Evolutionary conservation across 202 grass and related monocot genomes (phyloP).

Genomic region (Tripidium arundinaceum): DNA sequence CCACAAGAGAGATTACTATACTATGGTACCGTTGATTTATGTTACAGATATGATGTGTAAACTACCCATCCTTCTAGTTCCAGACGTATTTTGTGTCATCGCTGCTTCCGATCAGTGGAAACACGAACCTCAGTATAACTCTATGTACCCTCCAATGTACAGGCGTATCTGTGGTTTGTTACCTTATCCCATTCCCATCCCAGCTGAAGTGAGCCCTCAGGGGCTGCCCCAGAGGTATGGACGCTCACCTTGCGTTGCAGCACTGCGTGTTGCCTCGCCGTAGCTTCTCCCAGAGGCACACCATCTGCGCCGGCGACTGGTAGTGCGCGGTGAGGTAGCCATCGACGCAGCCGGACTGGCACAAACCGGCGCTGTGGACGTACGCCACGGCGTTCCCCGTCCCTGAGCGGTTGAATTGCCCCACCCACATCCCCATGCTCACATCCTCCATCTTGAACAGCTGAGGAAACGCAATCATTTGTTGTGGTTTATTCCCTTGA

Average conservation of each 20-base stretch:
- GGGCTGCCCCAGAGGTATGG: too few species aligned
- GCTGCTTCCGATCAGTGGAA: too few species aligned
- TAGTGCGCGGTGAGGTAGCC: constrained; percentile 59
- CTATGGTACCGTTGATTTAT: too few species aligned
- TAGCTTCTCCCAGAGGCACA: constrained; percentile 57
- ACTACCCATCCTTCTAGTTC: too few species aligned
- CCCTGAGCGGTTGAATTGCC: constrained; percentile 37
- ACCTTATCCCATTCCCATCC: background rate
- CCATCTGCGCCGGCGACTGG: constrained; percentile 65
- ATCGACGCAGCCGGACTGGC: constrained; percentile 50
- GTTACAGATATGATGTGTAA: too few species aligned
- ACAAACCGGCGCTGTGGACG: constrained; percentile 44
- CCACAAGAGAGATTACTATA: too few species aligned
- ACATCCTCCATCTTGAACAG: constrained; percentile 89
- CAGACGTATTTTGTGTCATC: too few species aligned
- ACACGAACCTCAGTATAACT: too few species aligned
- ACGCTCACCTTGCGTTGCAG: constrained; percentile 57
- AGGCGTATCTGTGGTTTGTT: too few species aligned
- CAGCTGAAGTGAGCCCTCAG: background rate
- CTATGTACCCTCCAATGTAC: too few species aligned
- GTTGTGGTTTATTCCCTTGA: background rate
- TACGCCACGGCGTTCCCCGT: constrained; percentile 44
- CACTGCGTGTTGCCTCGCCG: constrained; percentile 41
- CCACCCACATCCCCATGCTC: constrained; percentile 86
- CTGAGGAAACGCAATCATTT: constrained; percentile 38